phyloP scores from a whole-genome alignment of 371 early-diverging fungal species.

The Apophysomyces ossiformis region DNA sequence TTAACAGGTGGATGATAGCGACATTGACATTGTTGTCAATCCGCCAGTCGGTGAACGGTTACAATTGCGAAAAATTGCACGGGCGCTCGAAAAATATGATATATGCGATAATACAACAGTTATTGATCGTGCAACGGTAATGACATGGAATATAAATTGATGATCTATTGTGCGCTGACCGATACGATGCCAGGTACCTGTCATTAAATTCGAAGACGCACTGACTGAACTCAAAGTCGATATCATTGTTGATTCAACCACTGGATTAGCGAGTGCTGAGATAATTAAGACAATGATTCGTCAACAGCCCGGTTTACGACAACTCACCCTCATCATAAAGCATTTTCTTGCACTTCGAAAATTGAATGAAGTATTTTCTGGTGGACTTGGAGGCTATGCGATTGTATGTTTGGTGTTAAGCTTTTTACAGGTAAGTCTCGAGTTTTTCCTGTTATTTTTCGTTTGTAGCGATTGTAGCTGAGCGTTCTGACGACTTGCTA shows the following conservation, averaged over 20 bases:
- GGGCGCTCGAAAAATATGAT: conserved; percentile 20
- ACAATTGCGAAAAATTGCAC: conserved; percentile 21
- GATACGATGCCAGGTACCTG: conserved; percentile 74
- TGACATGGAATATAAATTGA: conserved; percentile 27
- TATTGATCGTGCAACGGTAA: conserved; percentile 57
- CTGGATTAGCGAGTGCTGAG: conserved; percentile 70
- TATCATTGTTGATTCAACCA: conserved; percentile 76
- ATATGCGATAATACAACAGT: conserved; percentile 40
- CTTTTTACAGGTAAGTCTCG: conserved; percentile 71
- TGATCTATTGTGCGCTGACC: neutral
- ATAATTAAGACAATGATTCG: conserved; percentile 61
- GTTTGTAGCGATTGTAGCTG: neutral
- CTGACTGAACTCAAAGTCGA: conserved; percentile 82
- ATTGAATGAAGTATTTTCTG: conserved; percentile 90
- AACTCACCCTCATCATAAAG: conserved; percentile 81
- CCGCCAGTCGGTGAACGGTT: conserved; percentile 18
- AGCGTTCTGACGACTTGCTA: neutral
- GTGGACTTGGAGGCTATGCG: conserved; percentile 95
- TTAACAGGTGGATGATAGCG: conserved; percentile 46
- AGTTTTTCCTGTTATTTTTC: neutral
- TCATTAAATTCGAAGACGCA: conserved; percentile 86
- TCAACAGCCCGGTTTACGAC: conserved; percentile 63
- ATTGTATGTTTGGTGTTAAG: conserved; percentile 83
- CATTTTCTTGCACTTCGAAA: conserved; percentile 75
- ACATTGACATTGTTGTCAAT: conserved; percentile 80